Conservation (phyloP, 192 early-diverging fungal genomes). For the Coemansia sp. region DNA sequence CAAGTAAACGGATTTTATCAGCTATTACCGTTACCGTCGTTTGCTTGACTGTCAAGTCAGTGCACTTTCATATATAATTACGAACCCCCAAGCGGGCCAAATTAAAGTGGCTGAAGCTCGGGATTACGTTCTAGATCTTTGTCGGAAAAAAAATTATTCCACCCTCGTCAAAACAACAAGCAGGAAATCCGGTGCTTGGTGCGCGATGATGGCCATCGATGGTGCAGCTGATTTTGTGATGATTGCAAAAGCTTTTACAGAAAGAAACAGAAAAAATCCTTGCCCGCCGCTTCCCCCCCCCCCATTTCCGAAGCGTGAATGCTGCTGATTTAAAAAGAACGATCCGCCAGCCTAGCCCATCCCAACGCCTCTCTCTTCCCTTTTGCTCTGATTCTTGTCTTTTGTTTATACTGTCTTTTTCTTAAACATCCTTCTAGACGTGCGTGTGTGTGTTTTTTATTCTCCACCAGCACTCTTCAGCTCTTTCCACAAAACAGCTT, state of each 20-base stretch:
- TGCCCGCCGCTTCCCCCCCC: slow-evolving; percentile 4
- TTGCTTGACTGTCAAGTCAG: neutral
- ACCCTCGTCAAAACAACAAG: too few relatives aligned
- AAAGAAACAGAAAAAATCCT: slow-evolving; percentile 2
- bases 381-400: neutral
- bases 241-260: neutral
- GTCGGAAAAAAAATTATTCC: neutral
- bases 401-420: slow-evolving; percentile 6
- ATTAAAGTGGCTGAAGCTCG: neutral
- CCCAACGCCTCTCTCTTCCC: neutral
- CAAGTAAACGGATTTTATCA: neutral
- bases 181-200: too few relatives aligned
- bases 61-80: neutral
- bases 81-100: neutral
- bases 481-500: neutral
- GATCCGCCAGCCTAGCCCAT: neutral
- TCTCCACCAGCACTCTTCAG: slow-evolving; percentile 1
- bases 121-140: neutral
- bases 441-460: neutral
- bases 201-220: neutral
- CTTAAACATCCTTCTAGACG: neutral
- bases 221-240: neutral
- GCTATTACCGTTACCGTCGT: neutral
- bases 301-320: neutral
- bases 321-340: too few relatives aligned